phyloP scores from a whole-genome alignment of 345 rosid species.

The Tarenaya hassleriana region DNA sequence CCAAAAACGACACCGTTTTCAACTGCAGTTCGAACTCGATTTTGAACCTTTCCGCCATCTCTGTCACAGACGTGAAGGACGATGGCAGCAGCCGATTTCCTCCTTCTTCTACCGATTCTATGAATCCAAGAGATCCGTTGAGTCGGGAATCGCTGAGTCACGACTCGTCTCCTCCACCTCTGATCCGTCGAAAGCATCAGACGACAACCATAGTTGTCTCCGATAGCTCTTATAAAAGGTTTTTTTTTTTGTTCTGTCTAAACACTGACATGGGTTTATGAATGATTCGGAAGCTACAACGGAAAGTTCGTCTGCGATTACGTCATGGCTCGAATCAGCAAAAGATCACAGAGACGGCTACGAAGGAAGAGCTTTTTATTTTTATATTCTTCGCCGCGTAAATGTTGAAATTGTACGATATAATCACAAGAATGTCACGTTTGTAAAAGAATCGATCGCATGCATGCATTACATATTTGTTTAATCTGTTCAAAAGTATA shows the following conservation, averaged over 20 bases:
- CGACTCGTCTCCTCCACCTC: constrained; percentile 25
- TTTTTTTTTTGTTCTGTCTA: no score
- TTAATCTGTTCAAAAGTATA: constrained; percentile 14
- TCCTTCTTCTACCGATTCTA: constrained; percentile 61
- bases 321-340: neutral
- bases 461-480: no score
- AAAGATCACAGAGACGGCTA: neutral
- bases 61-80: no score
- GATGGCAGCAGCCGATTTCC: constrained; percentile 17
- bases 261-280: no score
- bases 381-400: constrained; percentile 1
- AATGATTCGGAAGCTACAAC: no score
- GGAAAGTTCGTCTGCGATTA: neutral
- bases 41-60: no score
- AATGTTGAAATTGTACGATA: constrained; percentile 6
- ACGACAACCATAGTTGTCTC: no score
- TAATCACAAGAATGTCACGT: constrained; percentile 25
- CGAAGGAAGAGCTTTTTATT: constrained; percentile 3
- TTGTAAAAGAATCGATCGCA: no score
- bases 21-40: no score
- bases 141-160: constrained; percentile 38
- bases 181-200: constrained; percentile 36
- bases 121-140: constrained; percentile 45
- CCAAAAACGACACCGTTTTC: no score
- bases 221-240: constrained; percentile 66